Conservation (phyloP, 2,329 filamentous ascomycete species). For the Aspergillus sclerotialis region DNA sequence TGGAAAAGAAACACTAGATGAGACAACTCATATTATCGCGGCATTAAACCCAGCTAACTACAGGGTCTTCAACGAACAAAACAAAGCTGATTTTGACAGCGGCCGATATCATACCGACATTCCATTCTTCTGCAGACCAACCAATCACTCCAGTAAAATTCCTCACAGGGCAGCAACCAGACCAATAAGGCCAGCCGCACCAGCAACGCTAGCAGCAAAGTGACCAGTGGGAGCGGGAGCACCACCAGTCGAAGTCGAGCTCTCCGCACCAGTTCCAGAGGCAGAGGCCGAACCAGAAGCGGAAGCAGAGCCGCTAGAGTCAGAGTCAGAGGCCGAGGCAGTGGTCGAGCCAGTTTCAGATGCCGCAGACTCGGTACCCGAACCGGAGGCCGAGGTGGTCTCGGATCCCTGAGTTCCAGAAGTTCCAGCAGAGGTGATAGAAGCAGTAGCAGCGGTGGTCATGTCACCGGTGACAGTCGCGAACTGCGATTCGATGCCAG, state of each 20-base stretch:
- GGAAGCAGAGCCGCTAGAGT: slow-evolving; percentile 4
- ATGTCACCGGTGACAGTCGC: slow-evolving; percentile 2
- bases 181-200: slow-evolving; percentile 16
- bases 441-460: slow-evolving; percentile 2
- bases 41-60: too few species aligned
- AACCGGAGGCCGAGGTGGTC: slow-evolving; percentile 1
- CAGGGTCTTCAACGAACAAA: too few species aligned
- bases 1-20: too few species aligned
- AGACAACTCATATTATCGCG: too few species aligned
- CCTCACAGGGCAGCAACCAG: slow-evolving; percentile 17
- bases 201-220: slow-evolving; percentile 12
- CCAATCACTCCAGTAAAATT: background rate
- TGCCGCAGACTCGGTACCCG: slow-evolving; percentile 2
- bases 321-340: slow-evolving; percentile 3
- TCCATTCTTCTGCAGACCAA: too few species aligned
- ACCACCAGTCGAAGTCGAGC: slow-evolving; percentile 7
- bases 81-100: too few species aligned
- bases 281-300: slow-evolving; percentile 3
- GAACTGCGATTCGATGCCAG: slow-evolving; percentile 1
- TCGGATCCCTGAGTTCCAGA: too few species aligned
- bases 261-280: slow-evolving; percentile 2
- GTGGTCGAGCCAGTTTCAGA: slow-evolving; percentile 1
- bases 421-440: too few species aligned
- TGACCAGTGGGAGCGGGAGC: slow-evolving; percentile 12
- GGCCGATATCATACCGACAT: too few species aligned